Base-by-base conservation (phyloP, 2,329 filamentous ascomycete species). In the Alternaria ethzedia region DNA sequence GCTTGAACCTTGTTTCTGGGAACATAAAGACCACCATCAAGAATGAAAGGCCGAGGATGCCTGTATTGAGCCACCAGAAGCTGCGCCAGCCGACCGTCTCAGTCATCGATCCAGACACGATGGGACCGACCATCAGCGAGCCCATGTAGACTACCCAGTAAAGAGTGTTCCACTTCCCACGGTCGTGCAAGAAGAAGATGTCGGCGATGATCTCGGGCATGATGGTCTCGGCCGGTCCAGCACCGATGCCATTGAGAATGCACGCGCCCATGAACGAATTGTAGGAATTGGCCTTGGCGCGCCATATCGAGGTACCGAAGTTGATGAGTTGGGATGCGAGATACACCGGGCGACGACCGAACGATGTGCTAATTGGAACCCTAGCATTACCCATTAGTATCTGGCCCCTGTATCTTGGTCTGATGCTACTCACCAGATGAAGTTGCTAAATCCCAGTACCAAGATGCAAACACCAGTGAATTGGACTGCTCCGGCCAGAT, bases 41-140 rank as follows among this genome's bases (percentile, higher is more conserved):
- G 21, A 86, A 77, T 0, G 83, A 83, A 4, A 86, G 70, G 2
- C 79, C 84, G 3, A 88, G 76, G 2, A 90, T 54, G 2, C 74
- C 88, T 3, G 87, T 85, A 66, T 90, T 89, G 65, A 90, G 80
- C 88, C 88, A 90, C 86, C 87, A 90, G 75, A 90, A 90, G 70
- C 80, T 87, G 25, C 87, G 81, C 86, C 87, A 89, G 51, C 87
- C 87, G 5, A 85, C 74, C 36, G 86, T 83, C 46, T 86, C 79
- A 2, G 87, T 83, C 87, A 91, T 90, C 0, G 86, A 78, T 1
- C 89, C 89, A 1, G 86, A 81, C 51, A 89, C 82, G 61, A 89
- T 89, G 3, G 86, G 86, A 65, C 67, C 75, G 66, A 85, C 84
- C 86, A 88, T 89, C 23, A 90, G 78, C 11, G 85, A 85, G 3